phyloP scores from a whole-genome alignment of 352 stramenopile species.

The Phytophthora cajani region DNA sequence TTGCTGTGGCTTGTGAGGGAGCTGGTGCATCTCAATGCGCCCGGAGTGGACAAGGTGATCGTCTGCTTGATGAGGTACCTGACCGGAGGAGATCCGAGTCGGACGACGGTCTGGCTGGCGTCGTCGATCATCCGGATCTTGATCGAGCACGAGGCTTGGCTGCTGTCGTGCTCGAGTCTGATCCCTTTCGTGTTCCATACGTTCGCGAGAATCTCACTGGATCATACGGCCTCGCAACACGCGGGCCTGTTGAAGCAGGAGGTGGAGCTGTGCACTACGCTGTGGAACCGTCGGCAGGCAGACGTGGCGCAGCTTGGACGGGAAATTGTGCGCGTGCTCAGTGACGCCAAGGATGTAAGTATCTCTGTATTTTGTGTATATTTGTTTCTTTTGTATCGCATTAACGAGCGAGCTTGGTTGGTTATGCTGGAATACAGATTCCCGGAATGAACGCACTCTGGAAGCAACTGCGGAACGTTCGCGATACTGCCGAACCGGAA shows the following conservation, averaged over 20 bases:
- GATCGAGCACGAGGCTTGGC: slow-evolving; percentile 80
- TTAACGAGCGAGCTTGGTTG: slow-evolving; percentile 13
- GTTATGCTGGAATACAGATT: slow-evolving; percentile 46
- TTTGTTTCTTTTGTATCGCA: background rate
- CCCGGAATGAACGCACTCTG: slow-evolving; percentile 82
- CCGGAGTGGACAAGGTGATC: slow-evolving; percentile 79
- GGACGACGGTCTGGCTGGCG: slow-evolving; percentile 79
- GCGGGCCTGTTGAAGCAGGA: slow-evolving; percentile 77
- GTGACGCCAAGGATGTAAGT: slow-evolving; percentile 82
- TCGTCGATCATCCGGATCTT: slow-evolving; percentile 82
- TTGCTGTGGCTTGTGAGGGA: slow-evolving; percentile 83
- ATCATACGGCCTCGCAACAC: slow-evolving; percentile 64
- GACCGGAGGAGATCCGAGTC: slow-evolving; percentile 66
- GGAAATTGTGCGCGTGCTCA: slow-evolving; percentile 81
- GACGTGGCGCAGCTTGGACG: slow-evolving; percentile 77
- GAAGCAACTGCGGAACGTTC: slow-evolving; percentile 80
- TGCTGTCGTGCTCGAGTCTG: slow-evolving; percentile 72
- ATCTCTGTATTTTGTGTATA: background rate
- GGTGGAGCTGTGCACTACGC: slow-evolving; percentile 74
- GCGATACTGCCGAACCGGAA: slow-evolving; percentile 47
- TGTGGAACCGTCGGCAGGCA: slow-evolving; percentile 74
- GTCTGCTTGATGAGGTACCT: slow-evolving; percentile 79
- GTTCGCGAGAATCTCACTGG: slow-evolving; percentile 73
- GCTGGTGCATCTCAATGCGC: slow-evolving; percentile 75
- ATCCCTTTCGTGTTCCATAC: slow-evolving; percentile 88